A percentile compares a stretch with the other conserved stretches of the same genome.
Evolutionary conservation across 169 alveolate genomes (phyloP).

Genomic region (Plasmodium sp.): DNA sequence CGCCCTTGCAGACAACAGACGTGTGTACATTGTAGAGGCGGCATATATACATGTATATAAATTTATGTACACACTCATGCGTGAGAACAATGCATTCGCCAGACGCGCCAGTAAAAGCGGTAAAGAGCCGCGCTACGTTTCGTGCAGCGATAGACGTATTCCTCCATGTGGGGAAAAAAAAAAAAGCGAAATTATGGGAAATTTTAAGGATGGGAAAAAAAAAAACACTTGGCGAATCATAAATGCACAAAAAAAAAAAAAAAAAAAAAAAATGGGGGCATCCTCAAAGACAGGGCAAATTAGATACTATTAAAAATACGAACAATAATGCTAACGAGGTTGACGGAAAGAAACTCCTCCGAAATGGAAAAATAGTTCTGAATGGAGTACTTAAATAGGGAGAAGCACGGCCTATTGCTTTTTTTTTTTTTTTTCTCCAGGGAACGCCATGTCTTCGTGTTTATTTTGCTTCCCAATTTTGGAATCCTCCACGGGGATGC

Average conservation of each 20-base stretch:
- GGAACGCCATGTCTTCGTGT: constrained; percentile 15
- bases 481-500: background rate
- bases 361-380: background rate
- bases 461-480: constrained; percentile 1
- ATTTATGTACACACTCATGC: background rate
- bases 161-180: background rate
- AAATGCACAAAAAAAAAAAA: background rate
- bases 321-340: background rate
- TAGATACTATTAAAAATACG: background rate
- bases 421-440: background rate
- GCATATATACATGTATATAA: background rate
- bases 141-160: background rate
- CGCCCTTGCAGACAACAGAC: background rate
- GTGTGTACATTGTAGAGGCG: background rate
- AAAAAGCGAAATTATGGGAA: background rate
- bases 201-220: background rate
- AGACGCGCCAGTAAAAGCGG: background rate
- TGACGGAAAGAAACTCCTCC: background rate
- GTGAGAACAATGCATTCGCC: background rate
- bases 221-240: constrained; percentile 7
- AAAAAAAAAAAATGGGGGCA: background rate
- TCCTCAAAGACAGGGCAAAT: background rate
- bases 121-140: background rate
- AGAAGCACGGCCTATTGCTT: background rate
- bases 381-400: background rate